Evolutionary conservation across 1,139 yeast genomes (phyloP).

Genomic region (Protomyces gravidus): DNA sequence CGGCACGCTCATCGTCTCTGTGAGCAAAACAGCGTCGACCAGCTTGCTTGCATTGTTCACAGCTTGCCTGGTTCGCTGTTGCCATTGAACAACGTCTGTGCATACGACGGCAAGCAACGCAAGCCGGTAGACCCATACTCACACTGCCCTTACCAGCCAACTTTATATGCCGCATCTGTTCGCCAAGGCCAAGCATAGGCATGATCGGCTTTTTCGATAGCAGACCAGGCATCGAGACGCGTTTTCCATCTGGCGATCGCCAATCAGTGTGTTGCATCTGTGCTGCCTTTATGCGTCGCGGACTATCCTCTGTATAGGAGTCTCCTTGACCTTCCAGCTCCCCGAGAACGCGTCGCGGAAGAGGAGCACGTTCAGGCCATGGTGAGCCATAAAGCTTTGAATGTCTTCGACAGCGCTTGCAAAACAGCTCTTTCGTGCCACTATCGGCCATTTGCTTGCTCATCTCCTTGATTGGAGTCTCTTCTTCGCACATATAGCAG

Average conservation of each 20-base stretch:
- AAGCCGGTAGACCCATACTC: not conserved
- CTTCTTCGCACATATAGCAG: conserved; percentile 19
- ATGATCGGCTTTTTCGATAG: not conserved
- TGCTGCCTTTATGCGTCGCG: not conserved
- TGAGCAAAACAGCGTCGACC: not conserved
- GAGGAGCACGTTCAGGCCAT: conserved; percentile 23
- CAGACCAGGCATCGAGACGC: not conserved
- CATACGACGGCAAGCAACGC: not conserved
- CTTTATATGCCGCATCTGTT: not conserved
- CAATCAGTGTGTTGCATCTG: not conserved
- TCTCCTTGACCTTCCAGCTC: not conserved
- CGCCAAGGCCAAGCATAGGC: not conserved
- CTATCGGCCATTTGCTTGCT: not conserved
- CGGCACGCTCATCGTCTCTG: not conserved
- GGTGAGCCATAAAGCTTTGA: conserved; percentile 13
- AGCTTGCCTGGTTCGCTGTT: not conserved
- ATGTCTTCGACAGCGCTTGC: conserved; percentile 25
- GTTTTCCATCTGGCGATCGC: not conserved
- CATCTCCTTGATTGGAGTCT: not conserved
- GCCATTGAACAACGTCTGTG: not conserved
- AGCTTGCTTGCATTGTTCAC: not conserved
- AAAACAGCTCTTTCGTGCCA: not conserved
- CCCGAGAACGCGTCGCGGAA: not conserved
- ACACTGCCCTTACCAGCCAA: not conserved
- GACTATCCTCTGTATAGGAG: not conserved